Conservation (phyloP, 1,284 basidiomycete species). For the Coniferiporia sulphurascens region DNA sequence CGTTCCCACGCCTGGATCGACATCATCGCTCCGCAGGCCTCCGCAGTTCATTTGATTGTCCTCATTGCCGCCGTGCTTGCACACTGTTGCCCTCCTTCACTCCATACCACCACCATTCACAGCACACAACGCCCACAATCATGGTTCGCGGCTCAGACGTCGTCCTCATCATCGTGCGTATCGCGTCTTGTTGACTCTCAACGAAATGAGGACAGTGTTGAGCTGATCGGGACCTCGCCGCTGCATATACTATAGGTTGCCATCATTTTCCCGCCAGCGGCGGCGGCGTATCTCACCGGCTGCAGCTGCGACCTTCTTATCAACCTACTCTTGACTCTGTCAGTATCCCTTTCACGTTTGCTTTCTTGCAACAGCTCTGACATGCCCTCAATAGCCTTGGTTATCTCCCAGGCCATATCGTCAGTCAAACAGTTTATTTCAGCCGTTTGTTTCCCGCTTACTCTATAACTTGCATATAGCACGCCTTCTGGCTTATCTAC, state of each 20-base stretch:
- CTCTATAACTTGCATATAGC: conserved; percentile 24
- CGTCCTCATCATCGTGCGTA: conserved; percentile 43
- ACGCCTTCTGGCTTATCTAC: conserved; percentile 50
- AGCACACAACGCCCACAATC: neutral
- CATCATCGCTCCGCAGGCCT: neutral
- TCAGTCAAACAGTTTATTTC: conserved; percentile 26
- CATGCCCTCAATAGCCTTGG: conserved; percentile 47
- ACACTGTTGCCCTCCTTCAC: neutral
- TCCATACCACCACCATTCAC: neutral
- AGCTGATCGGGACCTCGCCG: conserved; percentile 25
- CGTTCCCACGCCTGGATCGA: neutral
- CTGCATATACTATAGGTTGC: conserved; percentile 50
- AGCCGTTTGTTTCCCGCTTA: neutral
- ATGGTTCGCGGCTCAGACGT: conserved; percentile 49
- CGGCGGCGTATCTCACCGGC: conserved; percentile 70
- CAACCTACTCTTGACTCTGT: conserved; percentile 73
- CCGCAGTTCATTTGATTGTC: neutral
- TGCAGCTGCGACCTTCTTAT: conserved; percentile 79
- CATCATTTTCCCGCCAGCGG: conserved; percentile 69
- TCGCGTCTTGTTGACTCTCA: neutral
- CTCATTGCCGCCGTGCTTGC: neutral
- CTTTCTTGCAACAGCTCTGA: neutral
- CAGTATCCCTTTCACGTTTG: conserved; percentile 24
- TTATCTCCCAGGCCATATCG: conserved; percentile 69
- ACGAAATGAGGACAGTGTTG: neutral